Base-by-base conservation (phyloP, 225 moss, liverwort and hornwort genomes). In the Polytrichum formosum region DNA sequence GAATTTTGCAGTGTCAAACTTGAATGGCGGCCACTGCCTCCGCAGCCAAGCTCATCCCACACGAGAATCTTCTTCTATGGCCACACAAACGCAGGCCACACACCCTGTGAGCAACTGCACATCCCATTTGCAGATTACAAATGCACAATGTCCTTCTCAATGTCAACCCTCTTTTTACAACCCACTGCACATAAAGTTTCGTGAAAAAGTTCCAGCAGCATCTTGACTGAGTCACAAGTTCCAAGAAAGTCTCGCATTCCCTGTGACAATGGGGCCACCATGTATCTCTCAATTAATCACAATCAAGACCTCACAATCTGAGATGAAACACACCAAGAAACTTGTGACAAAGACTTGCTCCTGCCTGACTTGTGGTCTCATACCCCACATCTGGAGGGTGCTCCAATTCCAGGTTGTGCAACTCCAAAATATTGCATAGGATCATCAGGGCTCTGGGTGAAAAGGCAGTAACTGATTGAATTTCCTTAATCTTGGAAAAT, bases 11-110 rank as follows among this genome's bases (percentile, higher is more conserved):
- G 2, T 4, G 46, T 64, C 23, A 18, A 23, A 64, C 67, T 30
- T 8, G 27, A 79, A 17, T 5, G 8, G 37, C 8, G 10, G 60
- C 22, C 19, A 25, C 63, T 64, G 66, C 54, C 76, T 35, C 71
- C 28, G 35, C 19, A 61, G 66, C 8, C 35, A 16, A 68, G 37
- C 60, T 68, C 56, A 71, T 67, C 78, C 61, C 46, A 46, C 46
- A 46, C 67, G 7, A 74, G 65, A 66, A 65, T 55, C 79, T 79
- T 73, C 54, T 79, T 54, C 27, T 65, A 71, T 74, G 64, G 70
- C 69, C 65, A 71, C 76, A 71, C 35, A 76, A 75, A 64, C 54
- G 61, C 30, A 73, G 65, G 70, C 62, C 74, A 63, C 68, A 61
- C 70, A 72, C 59, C 30, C 7, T 66, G 78, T 73, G 20, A 75